Evolutionary conservation across 495 filamentous ascomycete species (phyloP).

Genomic region (Staphylotrichum tortipilum): DNA sequence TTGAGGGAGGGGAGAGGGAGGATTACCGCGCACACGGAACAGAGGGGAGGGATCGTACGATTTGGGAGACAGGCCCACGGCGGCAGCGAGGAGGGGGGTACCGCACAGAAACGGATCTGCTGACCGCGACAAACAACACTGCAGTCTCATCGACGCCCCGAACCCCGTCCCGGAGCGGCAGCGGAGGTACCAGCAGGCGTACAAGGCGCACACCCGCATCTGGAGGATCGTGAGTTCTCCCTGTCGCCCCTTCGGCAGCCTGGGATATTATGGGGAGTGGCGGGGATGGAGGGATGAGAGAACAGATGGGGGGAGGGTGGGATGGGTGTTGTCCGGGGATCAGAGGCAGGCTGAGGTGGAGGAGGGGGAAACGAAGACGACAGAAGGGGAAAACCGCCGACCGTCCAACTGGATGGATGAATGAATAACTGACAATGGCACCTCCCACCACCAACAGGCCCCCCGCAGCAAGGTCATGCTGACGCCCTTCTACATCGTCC

Average conservation of each 20-base stretch:
- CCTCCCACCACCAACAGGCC: conserved; percentile 36
- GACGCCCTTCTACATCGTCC: conserved; percentile 62
- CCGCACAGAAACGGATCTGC: too few relatives aligned
- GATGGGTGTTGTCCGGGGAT: background rate
- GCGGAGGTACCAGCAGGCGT: conserved; percentile 70
- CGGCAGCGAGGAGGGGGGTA: too few relatives aligned
- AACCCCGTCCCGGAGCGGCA: conserved; percentile 85
- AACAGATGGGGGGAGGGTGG: background rate
- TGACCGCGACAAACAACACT: conserved; percentile 1
- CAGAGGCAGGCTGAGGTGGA: background rate
- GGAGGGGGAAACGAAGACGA: background rate
- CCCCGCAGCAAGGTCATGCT: conserved; percentile 57
- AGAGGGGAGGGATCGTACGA: conserved; percentile 17
- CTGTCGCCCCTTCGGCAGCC: background rate
- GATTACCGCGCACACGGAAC: conserved; percentile 5
- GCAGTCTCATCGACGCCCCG: conserved; percentile 64
- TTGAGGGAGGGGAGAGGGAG: background rate
- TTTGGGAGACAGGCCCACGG: too few relatives aligned
- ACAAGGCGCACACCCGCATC: conserved; percentile 59
- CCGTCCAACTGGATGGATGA: too few relatives aligned
- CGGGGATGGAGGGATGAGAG: background rate
- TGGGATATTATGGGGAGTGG: background rate
- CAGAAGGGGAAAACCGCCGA: background rate
- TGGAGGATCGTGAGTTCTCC: conserved; percentile 74
- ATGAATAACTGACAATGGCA: too few relatives aligned